Conservation (phyloP, 1,284 basidiomycete genomes). For the Moesziomyces globuligerus region DNA sequence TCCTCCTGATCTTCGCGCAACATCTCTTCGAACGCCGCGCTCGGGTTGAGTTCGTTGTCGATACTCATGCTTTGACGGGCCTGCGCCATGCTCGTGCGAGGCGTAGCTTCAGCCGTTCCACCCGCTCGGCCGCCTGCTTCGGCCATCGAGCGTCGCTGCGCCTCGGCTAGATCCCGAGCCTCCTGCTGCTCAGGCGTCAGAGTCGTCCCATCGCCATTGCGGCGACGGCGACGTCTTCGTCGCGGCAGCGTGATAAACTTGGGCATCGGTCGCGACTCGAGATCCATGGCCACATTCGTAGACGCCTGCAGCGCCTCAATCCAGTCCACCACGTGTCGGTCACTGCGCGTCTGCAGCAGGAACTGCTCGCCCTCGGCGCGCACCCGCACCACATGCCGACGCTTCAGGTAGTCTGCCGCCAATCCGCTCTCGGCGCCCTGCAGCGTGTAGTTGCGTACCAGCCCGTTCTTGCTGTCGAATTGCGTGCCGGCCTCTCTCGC, state of each 20-base stretch:
- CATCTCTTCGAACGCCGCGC: conserved; percentile 57
- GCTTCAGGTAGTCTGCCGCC: conserved; percentile 93
- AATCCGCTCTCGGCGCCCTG: conserved; percentile 91
- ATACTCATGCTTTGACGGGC: conserved; percentile 35
- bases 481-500: conserved; percentile 10
- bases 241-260: conserved; percentile 66
- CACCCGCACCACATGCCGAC: conserved; percentile 92
- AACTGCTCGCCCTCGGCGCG: conserved; percentile 96
- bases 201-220: conserved; percentile 38
- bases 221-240: conserved; percentile 56
- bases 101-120: conserved; percentile 5
- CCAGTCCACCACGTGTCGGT: conserved; percentile 89
- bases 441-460: conserved; percentile 78
- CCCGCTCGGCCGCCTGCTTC: conserved; percentile 31
- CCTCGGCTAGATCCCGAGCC: conserved; percentile 57
- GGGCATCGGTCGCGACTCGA: conserved; percentile 79
- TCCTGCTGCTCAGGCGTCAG: conserved; percentile 47
- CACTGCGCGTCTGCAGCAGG: conserved; percentile 86
- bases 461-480: conserved; percentile 49
- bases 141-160: conserved; percentile 56
- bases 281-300: conserved; percentile 89
- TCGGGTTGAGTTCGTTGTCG: conserved; percentile 48
- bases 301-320: conserved; percentile 96
- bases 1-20: conserved; percentile 55
- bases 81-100: conserved; percentile 21